Evolutionary conservation across 768 basidiomycete genomes (phyloP), one percentile per base, ranked within the genome.

Genomic region (Suillus brevipes): DNA sequence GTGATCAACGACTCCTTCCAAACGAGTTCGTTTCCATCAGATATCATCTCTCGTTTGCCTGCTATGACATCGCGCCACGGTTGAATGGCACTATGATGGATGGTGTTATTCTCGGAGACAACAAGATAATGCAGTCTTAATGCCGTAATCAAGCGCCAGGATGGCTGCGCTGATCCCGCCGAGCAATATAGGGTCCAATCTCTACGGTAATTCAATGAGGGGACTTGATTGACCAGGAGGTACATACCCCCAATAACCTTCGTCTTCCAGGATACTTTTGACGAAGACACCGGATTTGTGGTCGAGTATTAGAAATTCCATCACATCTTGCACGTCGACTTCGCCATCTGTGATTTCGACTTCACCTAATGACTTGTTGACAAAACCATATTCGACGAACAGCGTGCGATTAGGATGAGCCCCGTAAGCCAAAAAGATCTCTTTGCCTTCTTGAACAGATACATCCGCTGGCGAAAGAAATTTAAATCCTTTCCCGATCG

Each of bases 381-480:
- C 83, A 73, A 99, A 99, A 0, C 96, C 97, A 75, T 99, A 99
- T 74, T 99, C 97, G 25, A 88, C 82, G 72, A 95, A 91, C 28
- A 98, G 75, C 4, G 84, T 89, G 49, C 84, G 82, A 67, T 95
- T 96, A 31, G 87, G 78, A 75, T 97, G 95, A 7, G 79, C 73
- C 0, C 95, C 95, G 69, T 99, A 99, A 59, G 84, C 84, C 64
- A 98, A 81, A 50, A 84, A 85, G 3, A 97, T 75, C 71, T 98
- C 91, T 36, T 90, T 83, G 18, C 85, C 87, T 55, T 78, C 67
- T 36, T 73, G 64, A 25, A 89, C 76, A 0, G 74, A 72, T 4
- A 67, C 65, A 31, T 81, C 73, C 25, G 79, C 73, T 4, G 87
- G 84, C 14, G 89, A 83, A 4, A 83, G 61, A 28, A 90, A 80